These are phyloP conservation scores for Vanrija humicola DNA, from an alignment of 1,284 basidiomycete species.

Conservation along the genomic window DNA sequence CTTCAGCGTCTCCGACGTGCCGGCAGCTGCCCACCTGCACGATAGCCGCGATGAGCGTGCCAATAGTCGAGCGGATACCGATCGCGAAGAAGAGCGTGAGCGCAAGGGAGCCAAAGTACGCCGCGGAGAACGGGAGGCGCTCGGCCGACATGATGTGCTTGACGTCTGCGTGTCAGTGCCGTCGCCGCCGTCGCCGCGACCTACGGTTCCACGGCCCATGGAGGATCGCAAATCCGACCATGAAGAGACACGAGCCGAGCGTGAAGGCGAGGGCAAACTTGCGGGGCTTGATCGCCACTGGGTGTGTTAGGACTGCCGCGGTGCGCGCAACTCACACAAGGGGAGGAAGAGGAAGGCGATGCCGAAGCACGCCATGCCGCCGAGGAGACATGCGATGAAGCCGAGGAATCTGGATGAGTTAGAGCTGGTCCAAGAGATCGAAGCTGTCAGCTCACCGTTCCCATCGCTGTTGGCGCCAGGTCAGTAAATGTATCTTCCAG, in stretches of 20 bases:
- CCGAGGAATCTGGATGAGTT: conserved; percentile 66
- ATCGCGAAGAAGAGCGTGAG: conserved; percentile 86
- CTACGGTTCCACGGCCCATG: conserved; percentile 48
- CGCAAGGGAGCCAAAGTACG: conserved; percentile 75
- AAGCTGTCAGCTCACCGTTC: conserved; percentile 35
- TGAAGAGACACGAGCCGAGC: conserved; percentile 35
- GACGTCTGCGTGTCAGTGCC: conserved; percentile 55
- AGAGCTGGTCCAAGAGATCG: neutral
- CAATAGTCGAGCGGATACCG: conserved; percentile 72
- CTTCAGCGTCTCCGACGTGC: no score
- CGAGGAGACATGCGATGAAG: conserved; percentile 85
- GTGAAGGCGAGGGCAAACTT: conserved; percentile 89
- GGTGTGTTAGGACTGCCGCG: neutral
- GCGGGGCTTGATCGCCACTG: conserved; percentile 70
- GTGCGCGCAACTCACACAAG: conserved; percentile 48
- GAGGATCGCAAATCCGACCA: conserved; percentile 56
- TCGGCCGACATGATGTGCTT: conserved; percentile 83
- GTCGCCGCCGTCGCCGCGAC: conserved; percentile 4
- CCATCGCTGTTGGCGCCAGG: conserved; percentile 30
- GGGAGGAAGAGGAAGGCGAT: conserved; percentile 90
- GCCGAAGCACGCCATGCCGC: conserved; percentile 90
- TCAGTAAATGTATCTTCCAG: neutral
- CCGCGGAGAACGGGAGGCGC: conserved; percentile 77
- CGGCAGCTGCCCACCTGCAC: conserved; percentile 60
- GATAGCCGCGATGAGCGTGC: conserved; percentile 72